These are phyloP conservation scores for Alternaria ethzedia DNA, from an alignment of 2,329 filamentous ascomycete species.

Conservation along the genomic window DNA sequence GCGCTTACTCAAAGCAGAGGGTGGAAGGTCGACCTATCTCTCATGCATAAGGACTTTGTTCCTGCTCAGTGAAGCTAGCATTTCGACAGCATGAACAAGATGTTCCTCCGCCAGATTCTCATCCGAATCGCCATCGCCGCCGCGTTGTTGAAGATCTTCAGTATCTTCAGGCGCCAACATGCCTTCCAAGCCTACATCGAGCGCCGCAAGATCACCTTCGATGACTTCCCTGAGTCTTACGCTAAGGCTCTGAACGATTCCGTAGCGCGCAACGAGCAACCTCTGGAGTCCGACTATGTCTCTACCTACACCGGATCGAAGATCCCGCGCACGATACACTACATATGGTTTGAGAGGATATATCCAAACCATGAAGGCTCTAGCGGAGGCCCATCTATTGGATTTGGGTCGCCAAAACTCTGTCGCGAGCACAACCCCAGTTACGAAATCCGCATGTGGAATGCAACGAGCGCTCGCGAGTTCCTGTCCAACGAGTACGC, in stretches of 20 bases:
- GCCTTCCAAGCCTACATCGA: slow-evolving; percentile 13
- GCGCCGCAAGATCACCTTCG: slow-evolving; percentile 9
- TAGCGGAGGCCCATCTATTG: slow-evolving; percentile 10
- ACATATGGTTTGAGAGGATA: slow-evolving; percentile 23
- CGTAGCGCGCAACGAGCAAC: slow-evolving; percentile 2
- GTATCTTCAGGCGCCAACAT: slow-evolving; percentile 9
- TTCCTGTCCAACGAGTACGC: slow-evolving; percentile 23
- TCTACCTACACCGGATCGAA: slow-evolving; percentile 3
- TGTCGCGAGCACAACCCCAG: slow-evolving; percentile 22
- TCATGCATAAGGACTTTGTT: background rate
- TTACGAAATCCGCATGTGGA: slow-evolving; percentile 29
- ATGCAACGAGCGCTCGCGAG: slow-evolving; percentile 17
- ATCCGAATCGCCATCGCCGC: background rate
- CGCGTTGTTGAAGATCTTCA: slow-evolving; percentile 8
- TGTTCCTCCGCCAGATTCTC: background rate
- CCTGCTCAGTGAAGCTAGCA: background rate
- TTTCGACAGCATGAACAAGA: background rate
- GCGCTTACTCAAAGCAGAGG: background rate
- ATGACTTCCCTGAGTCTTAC: slow-evolving; percentile 14
- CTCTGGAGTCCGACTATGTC: slow-evolving; percentile 16
- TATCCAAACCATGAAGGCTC: slow-evolving; percentile 15
- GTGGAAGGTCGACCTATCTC: background rate
- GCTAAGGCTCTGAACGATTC: slow-evolving; percentile 15
- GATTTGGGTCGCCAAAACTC: slow-evolving; percentile 19
- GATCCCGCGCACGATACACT: slow-evolving; percentile 22